Evolutionary conservation across 2,329 filamentous ascomycete species (phyloP).

Genomic region (Colletotrichum sp.): DNA sequence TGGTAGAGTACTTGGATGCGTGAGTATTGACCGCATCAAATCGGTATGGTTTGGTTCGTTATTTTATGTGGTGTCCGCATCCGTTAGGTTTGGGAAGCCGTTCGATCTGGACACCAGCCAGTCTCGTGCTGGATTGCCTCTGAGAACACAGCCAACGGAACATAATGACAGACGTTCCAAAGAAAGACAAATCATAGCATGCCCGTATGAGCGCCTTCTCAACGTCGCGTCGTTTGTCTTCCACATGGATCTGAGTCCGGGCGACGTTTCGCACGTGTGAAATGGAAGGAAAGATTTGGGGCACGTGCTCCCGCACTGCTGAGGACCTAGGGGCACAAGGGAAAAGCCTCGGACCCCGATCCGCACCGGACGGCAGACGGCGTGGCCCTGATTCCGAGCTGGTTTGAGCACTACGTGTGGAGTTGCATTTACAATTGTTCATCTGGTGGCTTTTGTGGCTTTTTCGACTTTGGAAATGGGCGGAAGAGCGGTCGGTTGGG

Average conservation of each 20-base stretch:
- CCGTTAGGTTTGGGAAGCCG: background rate
- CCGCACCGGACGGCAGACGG: background rate
- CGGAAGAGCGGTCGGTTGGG: background rate
- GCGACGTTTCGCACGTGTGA: conserved; percentile 13
- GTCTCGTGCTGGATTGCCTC: background rate
- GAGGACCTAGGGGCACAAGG: background rate
- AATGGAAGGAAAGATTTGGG: background rate
- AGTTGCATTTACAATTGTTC: background rate
- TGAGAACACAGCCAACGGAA: background rate
- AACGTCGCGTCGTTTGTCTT: background rate
- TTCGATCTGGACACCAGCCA: background rate
- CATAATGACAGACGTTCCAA: background rate
- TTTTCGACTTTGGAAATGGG: background rate
- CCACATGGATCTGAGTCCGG: background rate
- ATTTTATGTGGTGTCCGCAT: background rate
- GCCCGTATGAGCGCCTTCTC: background rate
- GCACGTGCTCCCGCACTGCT: conserved; percentile 1
- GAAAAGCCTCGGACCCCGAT: background rate
- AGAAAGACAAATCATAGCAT: background rate
- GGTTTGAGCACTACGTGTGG: background rate
- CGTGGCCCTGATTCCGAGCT: background rate
- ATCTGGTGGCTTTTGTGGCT: background rate
- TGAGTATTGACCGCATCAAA: background rate
- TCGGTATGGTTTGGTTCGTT: background rate
- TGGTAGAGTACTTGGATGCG: background rate